Base-by-base conservation (phyloP, 1,284 basidiomycete genomes). In the Pseudozyma sp. region DNA sequence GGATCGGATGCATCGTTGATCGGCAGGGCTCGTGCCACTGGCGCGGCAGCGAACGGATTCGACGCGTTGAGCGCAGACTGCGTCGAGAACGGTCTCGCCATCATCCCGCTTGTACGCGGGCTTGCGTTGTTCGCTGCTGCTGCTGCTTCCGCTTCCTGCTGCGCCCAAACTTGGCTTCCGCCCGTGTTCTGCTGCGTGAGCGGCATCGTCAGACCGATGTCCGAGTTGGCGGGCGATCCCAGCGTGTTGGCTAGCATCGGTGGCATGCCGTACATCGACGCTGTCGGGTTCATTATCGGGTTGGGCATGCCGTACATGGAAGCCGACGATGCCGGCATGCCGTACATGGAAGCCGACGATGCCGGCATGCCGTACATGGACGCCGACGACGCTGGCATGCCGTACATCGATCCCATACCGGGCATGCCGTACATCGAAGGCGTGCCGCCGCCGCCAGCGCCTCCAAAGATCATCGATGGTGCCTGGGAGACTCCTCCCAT, bases 241-340 rank as follows among this genome's bases (percentile, higher is more conserved):
- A 73, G 29, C 4, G 70, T 56, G n/a, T 68, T 73, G 13, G 43
- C 43, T 19, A 44, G n/a, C 43, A 44, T 44, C 43, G 43, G 43
- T 13, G 56, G 19, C 74, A 79, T 66, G 8, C 73, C 73, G 51
- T 79, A 79, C 8, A 24, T 24, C 24, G 24, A 24, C 24, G 24
- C 24, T 24, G 24, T 24, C 24, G 24, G 24, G 24, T 24, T 24
- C 24, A 24, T 24, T 4, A 24, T 24, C 24, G 68, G 58, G 17
- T 66, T 71, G 16, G 68, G 72, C 67, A 76, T 58, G 11, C 79
- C 80, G 42, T 82, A 82, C 80, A 82, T 82, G 46, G 76, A 71
- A 7, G 61, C 59, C 42, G 66, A 67, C 43, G 64, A 69, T 33
- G 60, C 61, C 5, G 76, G 73, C 64, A 75, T 60, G 19, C 70